Percentiles rank a stretch among this genome's conserved stretches.
phyloP scores from a whole-genome alignment of 257 asterid genomes.

The Lithospermum erythrorhizon region DNA sequence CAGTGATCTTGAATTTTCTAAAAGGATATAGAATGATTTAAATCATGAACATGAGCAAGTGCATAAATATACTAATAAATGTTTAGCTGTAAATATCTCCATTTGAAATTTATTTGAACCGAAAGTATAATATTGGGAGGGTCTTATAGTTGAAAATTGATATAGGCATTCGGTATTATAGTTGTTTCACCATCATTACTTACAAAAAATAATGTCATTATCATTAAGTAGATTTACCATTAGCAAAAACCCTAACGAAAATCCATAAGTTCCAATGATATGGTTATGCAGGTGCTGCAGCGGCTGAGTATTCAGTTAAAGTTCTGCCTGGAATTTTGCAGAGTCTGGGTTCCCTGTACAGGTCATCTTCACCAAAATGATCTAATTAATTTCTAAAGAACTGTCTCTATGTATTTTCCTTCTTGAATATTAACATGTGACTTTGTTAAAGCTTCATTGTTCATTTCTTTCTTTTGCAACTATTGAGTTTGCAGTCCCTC shows the following conservation, averaged over 20 bases:
- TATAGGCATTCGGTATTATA: no score
- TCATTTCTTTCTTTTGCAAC: constrained; percentile 4
- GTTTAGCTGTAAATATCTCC: no score
- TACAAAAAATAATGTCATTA: no score
- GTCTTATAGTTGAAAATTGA: no score
- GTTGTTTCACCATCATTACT: no score
- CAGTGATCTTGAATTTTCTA: no score
- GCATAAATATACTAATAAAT: no score
- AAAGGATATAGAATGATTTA: no score
- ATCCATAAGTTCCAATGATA: constrained; percentile 6
- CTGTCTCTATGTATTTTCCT: neutral
- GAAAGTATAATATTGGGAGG: no score
- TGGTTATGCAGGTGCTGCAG: constrained; percentile 59
- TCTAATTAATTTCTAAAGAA: neutral
- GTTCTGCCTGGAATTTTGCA: constrained; percentile 71
- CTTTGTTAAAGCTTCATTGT: neutral
- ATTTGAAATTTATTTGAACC: no score
- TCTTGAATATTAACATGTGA: constrained; percentile 1
- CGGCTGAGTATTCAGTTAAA: constrained; percentile 92
- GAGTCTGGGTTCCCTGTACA: constrained; percentile 34
- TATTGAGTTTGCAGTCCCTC: constrained; percentile 45
- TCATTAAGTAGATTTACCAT: neutral
- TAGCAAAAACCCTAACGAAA: constrained; percentile 3
- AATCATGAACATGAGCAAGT: no score
- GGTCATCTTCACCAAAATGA: constrained; percentile 21